A percentile compares a stretch with the other conserved stretches of the same genome.
These are phyloP conservation scores for Jaltomata sinuosa DNA, from an alignment of 257 asterid species.

Conservation along the genomic window DNA sequence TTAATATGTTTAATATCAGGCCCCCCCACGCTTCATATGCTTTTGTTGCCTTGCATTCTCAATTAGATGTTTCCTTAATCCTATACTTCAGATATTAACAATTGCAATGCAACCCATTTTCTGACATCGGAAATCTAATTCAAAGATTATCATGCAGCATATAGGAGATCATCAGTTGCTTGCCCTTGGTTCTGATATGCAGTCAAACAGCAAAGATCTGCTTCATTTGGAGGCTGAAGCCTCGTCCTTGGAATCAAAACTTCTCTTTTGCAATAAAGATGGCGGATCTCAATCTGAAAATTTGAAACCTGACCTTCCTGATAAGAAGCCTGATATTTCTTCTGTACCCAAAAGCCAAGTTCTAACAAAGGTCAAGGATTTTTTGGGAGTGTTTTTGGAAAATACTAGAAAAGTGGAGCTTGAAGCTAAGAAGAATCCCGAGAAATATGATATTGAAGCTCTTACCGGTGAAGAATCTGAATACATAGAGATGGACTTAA, in stretches of 20 bases:
- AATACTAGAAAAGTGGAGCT: constrained; percentile 53
- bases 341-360: constrained; percentile 64
- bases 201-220: constrained; percentile 37
- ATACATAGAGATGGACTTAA: constrained; percentile 82
- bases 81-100: neutral
- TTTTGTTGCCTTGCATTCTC: neutral
- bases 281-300: constrained; percentile 14
- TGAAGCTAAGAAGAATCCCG: constrained; percentile 55
- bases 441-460: constrained; percentile 60
- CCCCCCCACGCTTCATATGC: neutral
- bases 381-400: constrained; percentile 62
- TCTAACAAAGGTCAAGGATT: constrained; percentile 68
- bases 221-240: constrained; percentile 42
- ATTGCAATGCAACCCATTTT: neutral
- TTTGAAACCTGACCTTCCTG: constrained; percentile 6
- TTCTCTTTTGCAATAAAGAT: constrained; percentile 39
- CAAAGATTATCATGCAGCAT: neutral
- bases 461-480: constrained; percentile 66
- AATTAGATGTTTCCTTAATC: neutral
- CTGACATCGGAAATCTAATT: neutral
- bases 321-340: constrained; percentile 38
- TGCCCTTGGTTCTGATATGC: neutral
- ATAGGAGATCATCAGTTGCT: neutral
- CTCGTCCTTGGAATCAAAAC: constrained; percentile 53
- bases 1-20: too few species aligned